Evolutionary conservation across 2,329 filamentous ascomycete species (phyloP).

Genomic region (Xylariaceae sp.): DNA sequence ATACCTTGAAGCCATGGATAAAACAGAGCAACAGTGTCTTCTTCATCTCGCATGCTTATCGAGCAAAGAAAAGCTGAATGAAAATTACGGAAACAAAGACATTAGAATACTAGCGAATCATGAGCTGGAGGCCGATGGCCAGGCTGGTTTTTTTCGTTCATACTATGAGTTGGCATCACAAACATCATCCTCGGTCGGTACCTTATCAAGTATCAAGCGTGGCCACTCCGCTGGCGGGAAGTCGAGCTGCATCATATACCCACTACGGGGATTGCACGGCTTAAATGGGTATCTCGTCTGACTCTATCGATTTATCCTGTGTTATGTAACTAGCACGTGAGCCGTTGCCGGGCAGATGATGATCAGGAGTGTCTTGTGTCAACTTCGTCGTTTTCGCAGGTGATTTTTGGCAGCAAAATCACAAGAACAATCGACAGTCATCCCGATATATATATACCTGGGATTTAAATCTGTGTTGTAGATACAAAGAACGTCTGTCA

Average conservation of each 20-base stretch:
- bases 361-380: too few relatives aligned
- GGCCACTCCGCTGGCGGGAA: background rate
- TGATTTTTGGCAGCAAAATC: background rate
- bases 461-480: too few relatives aligned
- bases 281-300: background rate
- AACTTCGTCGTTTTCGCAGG: background rate
- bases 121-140: background rate
- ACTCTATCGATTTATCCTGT: background rate
- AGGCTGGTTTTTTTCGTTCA: too few relatives aligned
- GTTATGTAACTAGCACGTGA: background rate
- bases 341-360: too few relatives aligned
- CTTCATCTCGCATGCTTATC: constrained; percentile 52
- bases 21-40: constrained; percentile 78
- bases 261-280: background rate
- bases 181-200: too few relatives aligned
- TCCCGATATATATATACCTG: background rate
- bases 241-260: background rate
- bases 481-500: too few relatives aligned
- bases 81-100: constrained; percentile 2
- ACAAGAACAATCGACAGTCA: background rate
- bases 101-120: background rate
- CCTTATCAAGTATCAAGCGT: too few relatives aligned
- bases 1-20: constrained; percentile 77
- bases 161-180: too few relatives aligned
- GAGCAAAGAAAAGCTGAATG: constrained; percentile 11